phyloP scores from a whole-genome alignment of 306 rosid genomes.

The Prunus campanulata region DNA sequence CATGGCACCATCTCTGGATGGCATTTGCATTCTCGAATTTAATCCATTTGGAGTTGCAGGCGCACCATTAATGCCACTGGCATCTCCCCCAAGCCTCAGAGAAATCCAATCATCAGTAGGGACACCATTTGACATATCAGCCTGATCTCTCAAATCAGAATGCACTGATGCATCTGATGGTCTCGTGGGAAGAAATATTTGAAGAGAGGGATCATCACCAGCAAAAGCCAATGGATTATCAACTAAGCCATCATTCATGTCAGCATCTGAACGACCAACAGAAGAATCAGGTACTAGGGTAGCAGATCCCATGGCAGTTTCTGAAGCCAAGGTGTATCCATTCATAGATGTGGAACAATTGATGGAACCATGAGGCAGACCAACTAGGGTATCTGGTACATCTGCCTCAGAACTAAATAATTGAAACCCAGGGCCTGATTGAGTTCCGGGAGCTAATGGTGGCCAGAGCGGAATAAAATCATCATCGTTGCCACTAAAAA shows the following conservation, averaged over 20 bases:
- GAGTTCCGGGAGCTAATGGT: conserved; percentile 63
- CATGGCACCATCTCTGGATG: conserved; percentile 50
- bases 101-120: conserved; percentile 87
- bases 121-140: conserved; percentile 76
- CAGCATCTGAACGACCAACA: conserved; percentile 54
- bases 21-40: conserved; percentile 49
- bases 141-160: conserved; percentile 69
- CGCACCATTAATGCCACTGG: conserved; percentile 54
- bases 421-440: conserved; percentile 70
- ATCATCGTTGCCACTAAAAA: conserved; percentile 58
- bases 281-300: conserved; percentile 51
- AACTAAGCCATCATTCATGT: conserved; percentile 75
- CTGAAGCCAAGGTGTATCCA: conserved; percentile 66
- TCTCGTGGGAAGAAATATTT: conserved; percentile 93
- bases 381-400: conserved; percentile 61
- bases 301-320: conserved; percentile 58
- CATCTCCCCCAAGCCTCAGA: conserved; percentile 84
- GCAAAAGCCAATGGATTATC: conserved; percentile 84
- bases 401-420: conserved; percentile 74
- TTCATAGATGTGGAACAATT: conserved; percentile 72
- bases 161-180: conserved; percentile 68
- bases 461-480: conserved; percentile 68
- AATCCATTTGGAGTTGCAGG: conserved; percentile 51
- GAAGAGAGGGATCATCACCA: conserved; percentile 89
- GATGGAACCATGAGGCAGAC: conserved; percentile 62